A percentile compares a stretch with the other conserved stretches of the same genome.
Conservation (phyloP, 345 rosid species). For the Noccaea caerulescens region DNA sequence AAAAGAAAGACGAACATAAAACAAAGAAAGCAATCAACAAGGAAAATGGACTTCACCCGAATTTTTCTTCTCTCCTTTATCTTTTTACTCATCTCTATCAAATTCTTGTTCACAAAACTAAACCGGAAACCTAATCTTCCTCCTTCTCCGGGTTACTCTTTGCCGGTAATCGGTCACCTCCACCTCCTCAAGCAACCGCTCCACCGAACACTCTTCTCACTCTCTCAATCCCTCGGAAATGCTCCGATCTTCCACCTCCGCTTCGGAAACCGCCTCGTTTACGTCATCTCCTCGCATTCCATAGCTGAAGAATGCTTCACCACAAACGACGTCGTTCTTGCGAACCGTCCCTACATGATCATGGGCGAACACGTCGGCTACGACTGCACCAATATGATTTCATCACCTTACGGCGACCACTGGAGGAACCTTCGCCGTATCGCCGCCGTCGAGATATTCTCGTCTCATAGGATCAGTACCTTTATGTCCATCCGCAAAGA, state of each 20-base stretch:
- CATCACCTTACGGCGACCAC: constrained; percentile 39
- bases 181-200: constrained; percentile 44
- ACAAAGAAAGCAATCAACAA: no score
- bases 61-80: not conserved
- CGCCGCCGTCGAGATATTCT: constrained; percentile 33
- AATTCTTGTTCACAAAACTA: constrained; percentile 9
- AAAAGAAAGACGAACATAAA: no score
- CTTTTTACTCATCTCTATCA: constrained; percentile 26
- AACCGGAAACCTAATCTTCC: constrained; percentile 41
- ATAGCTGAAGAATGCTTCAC: constrained; percentile 60
- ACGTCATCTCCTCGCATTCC: constrained; percentile 47
- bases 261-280: constrained; percentile 44
- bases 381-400: constrained; percentile 42
- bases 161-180: constrained; percentile 55
- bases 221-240: constrained; percentile 49
- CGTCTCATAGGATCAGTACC: constrained; percentile 5
- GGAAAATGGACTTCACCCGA: constrained; percentile 2
- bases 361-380: constrained; percentile 50
- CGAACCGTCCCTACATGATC: constrained; percentile 47
- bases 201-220: constrained; percentile 25
- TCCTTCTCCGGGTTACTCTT: constrained; percentile 46
- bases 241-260: constrained; percentile 49
- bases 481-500: constrained; percentile 30
- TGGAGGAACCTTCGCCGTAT: constrained; percentile 42
- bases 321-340: constrained; percentile 52